phyloP scores from a whole-genome alignment of 805 yeast species.

The Cyberlindnera subsufficiens region DNA sequence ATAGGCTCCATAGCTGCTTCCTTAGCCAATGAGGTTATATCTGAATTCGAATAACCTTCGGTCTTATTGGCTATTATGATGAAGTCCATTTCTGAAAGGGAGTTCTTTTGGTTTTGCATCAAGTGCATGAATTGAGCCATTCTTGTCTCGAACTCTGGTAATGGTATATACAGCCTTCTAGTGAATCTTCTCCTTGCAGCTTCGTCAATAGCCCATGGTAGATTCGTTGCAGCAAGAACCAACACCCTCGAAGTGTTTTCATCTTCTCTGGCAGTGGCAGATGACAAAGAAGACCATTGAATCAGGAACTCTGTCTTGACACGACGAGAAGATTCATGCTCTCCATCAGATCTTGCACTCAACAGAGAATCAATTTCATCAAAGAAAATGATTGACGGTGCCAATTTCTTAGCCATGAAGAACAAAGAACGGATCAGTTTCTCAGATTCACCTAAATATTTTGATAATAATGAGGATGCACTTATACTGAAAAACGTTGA shows the following conservation, averaged over 20 bases:
- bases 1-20: slow-evolving; percentile 99
- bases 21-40: slow-evolving; percentile 87
- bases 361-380: slow-evolving; percentile 93
- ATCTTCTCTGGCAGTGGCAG: slow-evolving; percentile 68
- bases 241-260: slow-evolving; percentile 51
- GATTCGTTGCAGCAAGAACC: slow-evolving; percentile 89
- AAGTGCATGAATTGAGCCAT: slow-evolving; percentile 63
- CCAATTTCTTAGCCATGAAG: slow-evolving; percentile 72
- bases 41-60: slow-evolving; percentile 87
- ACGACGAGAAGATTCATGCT: slow-evolving; percentile 82
- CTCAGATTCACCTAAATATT: slow-evolving; percentile 88
- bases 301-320: slow-evolving; percentile 90
- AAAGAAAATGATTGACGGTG: slow-evolving; percentile 91
- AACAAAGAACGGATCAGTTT: slow-evolving; percentile 87
- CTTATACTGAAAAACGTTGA: slow-evolving; percentile 90
- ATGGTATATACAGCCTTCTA: slow-evolving; percentile 85
- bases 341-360: slow-evolving; percentile 70
- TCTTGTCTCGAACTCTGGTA: slow-evolving; percentile 85
- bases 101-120: slow-evolving; percentile 65
- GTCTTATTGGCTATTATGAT: slow-evolving; percentile 58
- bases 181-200: slow-evolving; percentile 94
- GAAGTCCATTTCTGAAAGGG: slow-evolving; percentile 58
- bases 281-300: slow-evolving; percentile 80
- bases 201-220: slow-evolving; percentile 97
- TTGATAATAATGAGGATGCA: slow-evolving; percentile 85